Percentiles rank a stretch among this genome's conserved stretches.
phyloP scores from a whole-genome alignment of 2,329 filamentous ascomycete genomes.

The Onygenales sp. region DNA sequence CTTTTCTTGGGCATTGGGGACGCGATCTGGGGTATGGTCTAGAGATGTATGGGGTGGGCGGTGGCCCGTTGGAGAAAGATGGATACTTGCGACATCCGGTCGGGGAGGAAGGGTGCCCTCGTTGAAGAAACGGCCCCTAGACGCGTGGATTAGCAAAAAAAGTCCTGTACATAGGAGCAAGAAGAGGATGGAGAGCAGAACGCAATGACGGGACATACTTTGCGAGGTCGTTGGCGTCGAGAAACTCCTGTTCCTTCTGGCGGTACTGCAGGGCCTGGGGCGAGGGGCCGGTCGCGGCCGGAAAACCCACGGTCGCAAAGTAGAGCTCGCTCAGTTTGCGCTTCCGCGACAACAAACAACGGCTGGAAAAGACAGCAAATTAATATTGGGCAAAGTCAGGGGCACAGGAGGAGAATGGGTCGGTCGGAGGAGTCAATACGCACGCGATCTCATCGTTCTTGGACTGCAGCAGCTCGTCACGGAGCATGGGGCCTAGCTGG shows the following conservation, averaged over 20 bases:
- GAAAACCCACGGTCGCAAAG: slow-evolving; percentile 59
- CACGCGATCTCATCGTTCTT: slow-evolving; percentile 45
- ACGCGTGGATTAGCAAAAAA: slow-evolving; percentile 6
- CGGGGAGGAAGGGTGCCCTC: slow-evolving; percentile 42
- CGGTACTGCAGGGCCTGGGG: slow-evolving; percentile 44
- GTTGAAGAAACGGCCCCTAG: slow-evolving; percentile 49
- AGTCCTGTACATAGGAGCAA: background rate
- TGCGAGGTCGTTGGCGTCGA: slow-evolving; percentile 48
- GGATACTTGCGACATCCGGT: slow-evolving; percentile 16
- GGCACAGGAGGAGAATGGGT: slow-evolving; percentile 13
- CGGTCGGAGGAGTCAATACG: slow-evolving; percentile 27
- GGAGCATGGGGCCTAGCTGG: slow-evolving; percentile 41
- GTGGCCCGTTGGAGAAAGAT: background rate
- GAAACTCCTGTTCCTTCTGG: slow-evolving; percentile 43
- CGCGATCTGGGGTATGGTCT: background rate
- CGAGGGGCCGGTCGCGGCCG: slow-evolving; percentile 43
- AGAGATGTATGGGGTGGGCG: background rate
- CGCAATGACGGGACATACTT: slow-evolving; percentile 38
- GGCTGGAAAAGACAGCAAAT: slow-evolving; percentile 34
- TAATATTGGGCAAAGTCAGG: slow-evolving; percentile 18
- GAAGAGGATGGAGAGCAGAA: slow-evolving; percentile 6
- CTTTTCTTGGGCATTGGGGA: background rate
- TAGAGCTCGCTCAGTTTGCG: slow-evolving; percentile 84
- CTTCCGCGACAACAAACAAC: slow-evolving; percentile 69
- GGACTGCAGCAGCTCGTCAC: slow-evolving; percentile 40